These are phyloP conservation scores for Brassica napus DNA, from an alignment of 345 rosid genomes.

Conservation along the genomic window DNA sequence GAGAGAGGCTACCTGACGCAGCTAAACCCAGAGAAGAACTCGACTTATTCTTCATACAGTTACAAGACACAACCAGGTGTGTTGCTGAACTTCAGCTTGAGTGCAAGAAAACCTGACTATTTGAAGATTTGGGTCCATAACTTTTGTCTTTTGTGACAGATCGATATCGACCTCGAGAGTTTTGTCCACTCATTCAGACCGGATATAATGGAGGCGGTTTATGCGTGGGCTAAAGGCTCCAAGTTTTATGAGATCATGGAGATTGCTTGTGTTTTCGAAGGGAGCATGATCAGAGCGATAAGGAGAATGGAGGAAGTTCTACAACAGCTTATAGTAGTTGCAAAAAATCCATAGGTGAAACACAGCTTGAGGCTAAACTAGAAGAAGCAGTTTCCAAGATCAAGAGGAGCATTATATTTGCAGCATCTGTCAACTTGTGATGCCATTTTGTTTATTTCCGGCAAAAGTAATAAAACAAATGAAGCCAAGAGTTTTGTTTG, in stretches of 20 bases:
- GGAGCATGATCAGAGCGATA: constrained; percentile 94
- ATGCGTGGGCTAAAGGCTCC: constrained; percentile 96
- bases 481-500: constrained; percentile 11
- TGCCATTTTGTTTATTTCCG: constrained; percentile 12
- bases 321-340: constrained; percentile 88
- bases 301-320: constrained; percentile 96
- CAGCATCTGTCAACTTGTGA: constrained; percentile 85
- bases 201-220: constrained; percentile 91
- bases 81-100: constrained; percentile 88
- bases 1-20: constrained; percentile 85
- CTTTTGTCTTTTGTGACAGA: constrained; percentile 43
- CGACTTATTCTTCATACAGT: constrained; percentile 76
- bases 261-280: constrained; percentile 83
- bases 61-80: constrained; percentile 84
- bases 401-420: constrained; percentile 97
- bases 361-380: constrained; percentile 70
- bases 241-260: constrained; percentile 94
- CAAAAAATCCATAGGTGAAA: constrained; percentile 81
- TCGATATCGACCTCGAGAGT: constrained; percentile 77
- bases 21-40: constrained; percentile 94
- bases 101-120: constrained; percentile 45
- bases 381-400: constrained; percentile 87
- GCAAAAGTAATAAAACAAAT: not conserved
- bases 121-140: not conserved
- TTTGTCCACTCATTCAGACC: constrained; percentile 84